Evolutionary conservation across 257 asterid genomes (phyloP).

Genomic region (Solanum bulbocastanum): DNA sequence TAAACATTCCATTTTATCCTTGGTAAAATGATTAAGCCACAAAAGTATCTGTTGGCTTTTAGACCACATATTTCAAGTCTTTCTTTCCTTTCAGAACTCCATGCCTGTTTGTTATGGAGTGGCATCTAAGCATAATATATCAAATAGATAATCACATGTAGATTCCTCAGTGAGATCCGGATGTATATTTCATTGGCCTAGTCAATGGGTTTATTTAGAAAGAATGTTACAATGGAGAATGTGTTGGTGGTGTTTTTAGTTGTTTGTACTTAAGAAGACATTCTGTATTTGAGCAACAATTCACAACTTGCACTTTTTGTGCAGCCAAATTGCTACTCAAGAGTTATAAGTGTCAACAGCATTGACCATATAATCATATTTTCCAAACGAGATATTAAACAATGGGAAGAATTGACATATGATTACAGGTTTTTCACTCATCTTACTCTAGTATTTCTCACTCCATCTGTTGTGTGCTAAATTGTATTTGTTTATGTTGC

Average conservation of each 20-base stretch:
- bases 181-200: neutral
- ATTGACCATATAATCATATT: constrained; percentile 84
- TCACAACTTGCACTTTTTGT: neutral
- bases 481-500: constrained; percentile 9
- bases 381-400: constrained; percentile 81
- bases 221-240: neutral
- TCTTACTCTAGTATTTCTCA: neutral
- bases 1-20: neutral
- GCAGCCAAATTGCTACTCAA: constrained; percentile 98
- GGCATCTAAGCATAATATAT: neutral
- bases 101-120: neutral
- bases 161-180: neutral
- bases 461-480: neutral
- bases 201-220: neutral
- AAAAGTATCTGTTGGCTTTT: neutral
- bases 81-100: neutral
- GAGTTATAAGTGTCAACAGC: constrained; percentile 58
- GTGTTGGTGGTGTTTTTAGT: neutral
- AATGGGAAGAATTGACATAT: constrained; percentile 87
- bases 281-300: neutral
- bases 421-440: constrained; percentile 72
- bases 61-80: neutral
- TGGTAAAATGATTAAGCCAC: neutral
- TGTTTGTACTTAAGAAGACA: neutral
- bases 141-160: neutral